These are phyloP conservation scores for Oryza officinalis DNA, from an alignment of 176 grass and related monocot species.

Conservation along the genomic window DNA sequence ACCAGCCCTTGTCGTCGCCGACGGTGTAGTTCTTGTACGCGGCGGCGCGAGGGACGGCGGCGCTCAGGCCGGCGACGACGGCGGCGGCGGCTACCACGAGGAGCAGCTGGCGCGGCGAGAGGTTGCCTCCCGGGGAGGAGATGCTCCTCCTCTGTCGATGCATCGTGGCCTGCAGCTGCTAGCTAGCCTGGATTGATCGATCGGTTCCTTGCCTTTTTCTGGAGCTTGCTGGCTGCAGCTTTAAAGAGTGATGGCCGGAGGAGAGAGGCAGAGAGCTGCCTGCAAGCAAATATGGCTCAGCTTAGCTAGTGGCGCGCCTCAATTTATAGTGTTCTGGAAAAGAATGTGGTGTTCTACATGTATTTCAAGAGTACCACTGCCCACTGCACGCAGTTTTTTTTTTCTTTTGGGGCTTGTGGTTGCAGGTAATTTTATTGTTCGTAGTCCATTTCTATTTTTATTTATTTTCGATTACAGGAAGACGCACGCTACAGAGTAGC, in stretches of 20 bases:
- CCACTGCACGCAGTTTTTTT: too few species aligned
- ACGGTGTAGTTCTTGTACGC: constrained; percentile 96
- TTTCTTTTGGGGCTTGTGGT: too few species aligned
- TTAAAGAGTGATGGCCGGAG: constrained; percentile 33
- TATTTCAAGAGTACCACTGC: constrained; percentile 39
- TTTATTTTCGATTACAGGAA: too few species aligned
- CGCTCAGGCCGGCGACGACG: background rate
- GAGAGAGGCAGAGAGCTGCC: background rate
- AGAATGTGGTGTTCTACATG: background rate
- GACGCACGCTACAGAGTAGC: too few species aligned
- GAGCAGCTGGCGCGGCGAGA: constrained; percentile 1
- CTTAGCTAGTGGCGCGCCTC: background rate
- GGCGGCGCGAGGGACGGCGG: background rate
- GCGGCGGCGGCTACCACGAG: constrained; percentile 1
- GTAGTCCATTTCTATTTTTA: too few species aligned
- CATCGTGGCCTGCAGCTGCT: constrained; percentile 12
- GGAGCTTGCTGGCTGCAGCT: constrained; percentile 22
- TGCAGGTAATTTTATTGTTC: too few species aligned
- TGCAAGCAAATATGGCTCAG: background rate
- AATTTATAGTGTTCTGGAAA: background rate
- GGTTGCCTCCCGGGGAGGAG: constrained; percentile 35
- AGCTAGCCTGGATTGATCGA: background rate
- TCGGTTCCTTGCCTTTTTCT: background rate
- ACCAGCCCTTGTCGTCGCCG: constrained; percentile 89
- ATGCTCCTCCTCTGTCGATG: constrained; percentile 27